Conservation (phyloP, 2,329 filamentous ascomycete genomes). For the Cyphellophora europaea region DNA sequence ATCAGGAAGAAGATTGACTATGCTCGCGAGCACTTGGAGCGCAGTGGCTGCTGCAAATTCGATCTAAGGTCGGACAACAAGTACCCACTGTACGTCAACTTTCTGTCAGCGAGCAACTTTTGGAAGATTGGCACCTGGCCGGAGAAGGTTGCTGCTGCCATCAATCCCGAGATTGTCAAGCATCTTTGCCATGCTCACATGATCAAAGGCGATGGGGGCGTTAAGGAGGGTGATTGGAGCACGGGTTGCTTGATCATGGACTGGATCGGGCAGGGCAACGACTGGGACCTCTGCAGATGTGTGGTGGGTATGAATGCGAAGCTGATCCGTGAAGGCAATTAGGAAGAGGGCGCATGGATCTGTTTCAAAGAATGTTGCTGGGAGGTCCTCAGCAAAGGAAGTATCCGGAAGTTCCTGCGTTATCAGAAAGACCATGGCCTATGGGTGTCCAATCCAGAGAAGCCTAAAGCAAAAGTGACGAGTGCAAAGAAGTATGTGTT, state of each 20-base stretch:
- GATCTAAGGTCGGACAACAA: slow-evolving; percentile 25
- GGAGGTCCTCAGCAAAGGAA: too few species aligned
- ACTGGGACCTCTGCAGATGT: slow-evolving; percentile 84
- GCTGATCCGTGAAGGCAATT: slow-evolving; percentile 25
- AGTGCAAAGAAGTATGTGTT: too few species aligned
- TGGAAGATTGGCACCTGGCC: slow-evolving; percentile 91
- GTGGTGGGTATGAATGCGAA: slow-evolving; percentile 86
- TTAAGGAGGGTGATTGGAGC: slow-evolving; percentile 56
- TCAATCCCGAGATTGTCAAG: slow-evolving; percentile 67
- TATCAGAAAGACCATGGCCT: too few species aligned
- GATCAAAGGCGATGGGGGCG: slow-evolving; percentile 21
- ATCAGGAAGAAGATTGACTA: slow-evolving; percentile 74
- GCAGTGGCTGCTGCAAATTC: slow-evolving; percentile 27
- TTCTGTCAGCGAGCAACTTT: slow-evolving; percentile 85
- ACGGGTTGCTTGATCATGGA: slow-evolving; percentile 89
- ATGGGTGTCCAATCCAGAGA: too few species aligned
- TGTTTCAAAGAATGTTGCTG: too few species aligned
- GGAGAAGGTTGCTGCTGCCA: slow-evolving; percentile 74
- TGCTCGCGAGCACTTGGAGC: slow-evolving; percentile 65
- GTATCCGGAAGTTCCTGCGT: too few species aligned
- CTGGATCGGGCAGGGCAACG: slow-evolving; percentile 76
- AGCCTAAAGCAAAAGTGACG: too few species aligned
- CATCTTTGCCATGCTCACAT: slow-evolving; percentile 48
- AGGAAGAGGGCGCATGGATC: too few species aligned
- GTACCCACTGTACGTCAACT: slow-evolving; percentile 77